These are phyloP conservation scores for Ceratocystis alfenasii DNA, from an alignment of 2,329 filamentous ascomycete genomes.

Conservation along the genomic window DNA sequence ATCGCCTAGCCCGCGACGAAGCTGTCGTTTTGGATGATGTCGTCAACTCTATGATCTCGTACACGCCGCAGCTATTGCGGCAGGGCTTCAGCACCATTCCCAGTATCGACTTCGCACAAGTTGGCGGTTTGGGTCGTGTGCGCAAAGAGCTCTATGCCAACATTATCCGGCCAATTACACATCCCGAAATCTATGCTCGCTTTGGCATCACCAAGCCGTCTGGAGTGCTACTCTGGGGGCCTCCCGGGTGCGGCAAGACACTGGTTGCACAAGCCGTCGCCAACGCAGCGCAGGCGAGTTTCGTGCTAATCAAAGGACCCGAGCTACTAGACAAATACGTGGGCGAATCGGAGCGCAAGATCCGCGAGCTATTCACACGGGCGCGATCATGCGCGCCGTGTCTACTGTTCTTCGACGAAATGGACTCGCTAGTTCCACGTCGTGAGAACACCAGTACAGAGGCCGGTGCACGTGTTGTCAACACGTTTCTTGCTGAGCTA, in stretches of 20 bases:
- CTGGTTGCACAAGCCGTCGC: conserved; percentile 91
- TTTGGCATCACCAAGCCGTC: conserved; percentile 72
- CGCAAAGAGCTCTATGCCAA: conserved; percentile 71
- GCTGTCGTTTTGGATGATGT: conserved; percentile 44
- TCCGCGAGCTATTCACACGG: conserved; percentile 81
- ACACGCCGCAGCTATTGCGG: conserved; percentile 54
- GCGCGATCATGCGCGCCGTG: conserved; percentile 80
- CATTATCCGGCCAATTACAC: conserved; percentile 79
- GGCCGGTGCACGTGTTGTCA: conserved; percentile 78
- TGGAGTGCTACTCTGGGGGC: conserved; percentile 89
- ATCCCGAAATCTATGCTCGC: conserved; percentile 62
- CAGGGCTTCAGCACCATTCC: conserved; percentile 94
- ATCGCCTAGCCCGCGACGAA: neutral
- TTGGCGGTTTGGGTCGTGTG: conserved; percentile 71
- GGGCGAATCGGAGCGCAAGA: conserved; percentile 85
- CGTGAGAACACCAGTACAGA: conserved; percentile 70
- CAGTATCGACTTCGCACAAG: conserved; percentile 82
- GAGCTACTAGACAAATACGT: conserved; percentile 97
- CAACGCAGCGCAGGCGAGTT: conserved; percentile 90
- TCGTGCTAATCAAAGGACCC: conserved; percentile 94
- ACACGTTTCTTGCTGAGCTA: conserved; percentile 85
- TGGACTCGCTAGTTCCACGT: conserved; percentile 81
- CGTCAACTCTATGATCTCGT: conserved; percentile 55
- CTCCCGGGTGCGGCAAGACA: conserved; percentile 93
- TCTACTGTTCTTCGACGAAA: conserved; percentile 95